Base-by-base conservation (phyloP, 257 asterid species). In the Lavandula angustifolia region DNA sequence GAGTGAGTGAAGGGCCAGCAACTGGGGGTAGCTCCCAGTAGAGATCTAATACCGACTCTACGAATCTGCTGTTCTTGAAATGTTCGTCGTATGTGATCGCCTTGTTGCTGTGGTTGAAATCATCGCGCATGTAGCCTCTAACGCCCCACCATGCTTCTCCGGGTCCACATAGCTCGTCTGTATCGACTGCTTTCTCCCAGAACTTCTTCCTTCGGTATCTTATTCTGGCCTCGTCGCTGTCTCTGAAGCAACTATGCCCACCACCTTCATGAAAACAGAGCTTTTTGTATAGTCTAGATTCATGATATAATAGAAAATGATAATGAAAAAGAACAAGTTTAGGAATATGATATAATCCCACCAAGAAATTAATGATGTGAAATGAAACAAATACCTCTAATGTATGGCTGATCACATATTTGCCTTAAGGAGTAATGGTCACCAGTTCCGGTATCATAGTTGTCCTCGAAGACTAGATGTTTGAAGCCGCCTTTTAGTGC, bases 101-200 rank as follows among this genome's bases (percentile, higher is more conserved):
- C 74, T 76, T 82, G 81, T 86, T 92, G 60, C 96, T 89, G 78
- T 92, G 96, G 75, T 89, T 89, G 71, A 92, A 92, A 69, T 92
- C 79, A 51, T 92, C 98, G 3, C 95, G 92, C 91, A 85, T 80
- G 16, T 85, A 73, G 35, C 98, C 98, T 72, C 85, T 76, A 12
- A 89, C 98, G 0, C 98, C 98, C 98, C 98, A 92, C 98, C 98
- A 92, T 32, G 92, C 91, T 63, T 89, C 96, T 37, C 88, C 95
- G 0, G 91, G 89, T 16, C 96, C 96, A 66, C 98, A 92, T 44
- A 92, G 88, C 77, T 92, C 95, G 42, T 87, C 85, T 37, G 73
- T 62, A 54, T 82, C 89, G 7, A 89, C 96, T 34, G 96, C 91
- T 77, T 92, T 92, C 54, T 87, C 91, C 95, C 96, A 92, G 68